Percentiles rank a stretch among this genome's conserved stretches.
These are phyloP conservation scores for Colletotrichum viniferum DNA, from an alignment of 2,329 filamentous ascomycete genomes.

Conservation along the genomic window DNA sequence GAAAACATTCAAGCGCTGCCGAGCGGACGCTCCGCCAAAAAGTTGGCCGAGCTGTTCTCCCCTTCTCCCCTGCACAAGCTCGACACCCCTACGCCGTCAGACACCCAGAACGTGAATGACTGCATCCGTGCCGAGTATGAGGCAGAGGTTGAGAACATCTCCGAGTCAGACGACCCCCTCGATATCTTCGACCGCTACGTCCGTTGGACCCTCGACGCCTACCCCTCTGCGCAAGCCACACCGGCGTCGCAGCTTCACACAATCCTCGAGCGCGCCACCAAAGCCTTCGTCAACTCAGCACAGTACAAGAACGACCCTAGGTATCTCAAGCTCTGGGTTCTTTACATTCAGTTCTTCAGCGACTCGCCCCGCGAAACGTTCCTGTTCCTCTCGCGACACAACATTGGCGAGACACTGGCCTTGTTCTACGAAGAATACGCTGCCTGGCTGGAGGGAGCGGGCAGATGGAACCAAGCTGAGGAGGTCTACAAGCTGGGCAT, in stretches of 20 bases:
- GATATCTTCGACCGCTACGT: constrained; percentile 97
- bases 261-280: constrained; percentile 91
- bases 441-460: constrained; percentile 84
- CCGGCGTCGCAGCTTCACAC: constrained; percentile 87
- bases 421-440: constrained; percentile 98
- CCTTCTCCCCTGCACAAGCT: constrained; percentile 64
- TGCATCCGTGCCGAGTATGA: constrained; percentile 84
- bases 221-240: constrained; percentile 91
- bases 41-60: constrained; percentile 83
- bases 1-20: constrained; percentile 97
- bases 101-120: constrained; percentile 79
- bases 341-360: constrained; percentile 91
- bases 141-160: constrained; percentile 75
- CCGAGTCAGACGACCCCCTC: constrained; percentile 91
- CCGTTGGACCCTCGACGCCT: constrained; percentile 94
- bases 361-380: constrained; percentile 94
- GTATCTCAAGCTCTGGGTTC: constrained; percentile 91
- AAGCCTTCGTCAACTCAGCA: constrained; percentile 79
- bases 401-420: constrained; percentile 84
- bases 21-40: constrained; percentile 84
- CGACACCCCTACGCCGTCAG: constrained; percentile 68
- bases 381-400: constrained; percentile 86
- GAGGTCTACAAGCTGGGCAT: constrained; percentile 93
- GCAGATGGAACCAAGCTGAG: constrained; percentile 87
- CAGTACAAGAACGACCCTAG: constrained; percentile 96